phyloP scores from a whole-genome alignment of 2,329 filamentous ascomycete species.

The Bipolaris bicolor region DNA sequence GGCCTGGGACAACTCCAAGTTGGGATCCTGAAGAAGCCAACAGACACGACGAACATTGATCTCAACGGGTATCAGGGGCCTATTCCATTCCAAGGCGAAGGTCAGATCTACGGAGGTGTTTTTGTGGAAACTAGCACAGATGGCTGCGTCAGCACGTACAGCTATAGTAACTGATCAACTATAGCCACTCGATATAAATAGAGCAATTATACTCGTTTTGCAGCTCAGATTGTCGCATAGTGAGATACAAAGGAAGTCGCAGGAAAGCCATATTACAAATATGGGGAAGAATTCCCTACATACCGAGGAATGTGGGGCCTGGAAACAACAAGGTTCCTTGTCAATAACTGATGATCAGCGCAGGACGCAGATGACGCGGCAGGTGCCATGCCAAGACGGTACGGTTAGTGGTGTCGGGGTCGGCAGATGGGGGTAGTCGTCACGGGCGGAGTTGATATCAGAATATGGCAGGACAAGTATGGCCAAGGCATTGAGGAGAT shows the following conservation, averaged over 20 bases:
- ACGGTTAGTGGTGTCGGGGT: not conserved
- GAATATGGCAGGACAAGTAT: not conserved
- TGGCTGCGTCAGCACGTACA: slow-evolving; percentile 29
- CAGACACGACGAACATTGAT: slow-evolving; percentile 35
- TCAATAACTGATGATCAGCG: not conserved
- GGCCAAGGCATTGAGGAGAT: not conserved
- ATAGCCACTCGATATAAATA: not conserved
- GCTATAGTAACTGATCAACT: not conserved
- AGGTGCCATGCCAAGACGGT: not conserved
- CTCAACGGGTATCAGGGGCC: slow-evolving; percentile 37
- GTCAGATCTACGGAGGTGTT: slow-evolving; percentile 40
- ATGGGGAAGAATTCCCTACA: not conserved
- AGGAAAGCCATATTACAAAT: not conserved
- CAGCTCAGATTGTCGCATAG: not conserved
- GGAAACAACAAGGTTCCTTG: not conserved
- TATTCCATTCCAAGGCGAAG: slow-evolving; percentile 24
- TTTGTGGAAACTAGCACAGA: slow-evolving; percentile 38
- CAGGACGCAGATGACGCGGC: not conserved
- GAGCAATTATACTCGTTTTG: not conserved
- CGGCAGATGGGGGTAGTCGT: not conserved
- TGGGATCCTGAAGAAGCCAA: slow-evolving; percentile 40
- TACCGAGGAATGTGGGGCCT: not conserved
- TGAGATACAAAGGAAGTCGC: not conserved
- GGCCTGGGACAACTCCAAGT: slow-evolving; percentile 37
- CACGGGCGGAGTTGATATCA: not conserved